phyloP scores from a whole-genome alignment of 2,329 filamentous ascomycete genomes.

The Cytospora piceae region DNA sequence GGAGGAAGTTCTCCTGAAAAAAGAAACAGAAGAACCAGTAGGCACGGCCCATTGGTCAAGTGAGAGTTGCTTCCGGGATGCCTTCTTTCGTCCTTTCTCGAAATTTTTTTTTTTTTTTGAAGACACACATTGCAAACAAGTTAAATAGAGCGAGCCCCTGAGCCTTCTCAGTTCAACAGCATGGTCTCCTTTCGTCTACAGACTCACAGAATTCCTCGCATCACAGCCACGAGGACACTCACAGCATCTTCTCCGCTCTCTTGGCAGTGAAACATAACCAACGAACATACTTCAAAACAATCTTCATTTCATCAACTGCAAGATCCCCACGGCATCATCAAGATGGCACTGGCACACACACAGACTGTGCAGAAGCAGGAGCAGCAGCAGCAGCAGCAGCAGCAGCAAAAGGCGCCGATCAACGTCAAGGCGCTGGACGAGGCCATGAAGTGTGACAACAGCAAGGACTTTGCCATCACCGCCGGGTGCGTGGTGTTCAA shows the following conservation, averaged over 20 bases:
- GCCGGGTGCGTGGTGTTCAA: constrained; percentile 53
- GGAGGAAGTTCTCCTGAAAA: not conserved
- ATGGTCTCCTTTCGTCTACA: not conserved
- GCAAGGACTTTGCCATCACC: constrained; percentile 48
- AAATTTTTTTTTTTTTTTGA: too few relatives aligned
- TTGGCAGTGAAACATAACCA: not conserved
- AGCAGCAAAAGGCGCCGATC: constrained; percentile 20
- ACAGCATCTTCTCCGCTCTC: not conserved
- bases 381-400: too few relatives aligned
- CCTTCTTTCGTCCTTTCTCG: too few relatives aligned
- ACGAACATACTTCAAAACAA: not conserved
- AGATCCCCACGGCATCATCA: not conserved
- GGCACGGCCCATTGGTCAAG: not conserved
- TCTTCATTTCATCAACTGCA: not conserved
- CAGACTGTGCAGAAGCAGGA: not conserved
- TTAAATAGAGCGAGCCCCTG: not conserved
- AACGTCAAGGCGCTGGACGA: constrained; percentile 38
- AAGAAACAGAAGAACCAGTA: not conserved
- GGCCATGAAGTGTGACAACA: constrained; percentile 45
- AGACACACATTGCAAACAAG: not conserved
- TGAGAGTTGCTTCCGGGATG: not conserved
- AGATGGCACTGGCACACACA: not conserved
- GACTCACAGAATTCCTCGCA: not conserved
- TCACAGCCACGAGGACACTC: not conserved
- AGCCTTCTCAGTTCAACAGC: not conserved